Conservation (phyloP, 2,329 filamentous ascomycete genomes). For the Alternaria viburni region DNA sequence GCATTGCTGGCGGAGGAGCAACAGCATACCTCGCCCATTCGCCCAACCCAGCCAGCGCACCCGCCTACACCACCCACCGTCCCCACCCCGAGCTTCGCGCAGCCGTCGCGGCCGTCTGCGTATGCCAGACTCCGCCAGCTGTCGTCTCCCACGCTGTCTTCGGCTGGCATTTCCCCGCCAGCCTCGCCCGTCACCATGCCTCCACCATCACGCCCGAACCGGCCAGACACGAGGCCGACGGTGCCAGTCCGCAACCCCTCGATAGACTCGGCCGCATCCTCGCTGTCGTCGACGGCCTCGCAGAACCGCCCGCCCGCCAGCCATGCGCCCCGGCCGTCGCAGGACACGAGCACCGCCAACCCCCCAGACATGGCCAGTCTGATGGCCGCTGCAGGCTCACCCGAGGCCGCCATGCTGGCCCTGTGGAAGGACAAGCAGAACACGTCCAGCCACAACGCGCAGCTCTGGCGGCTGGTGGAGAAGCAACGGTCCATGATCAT, state of each 20-base stretch:
- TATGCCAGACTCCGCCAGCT: constrained; percentile 44
- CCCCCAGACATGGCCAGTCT: constrained; percentile 78
- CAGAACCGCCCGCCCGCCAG: constrained; percentile 62
- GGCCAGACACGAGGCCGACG: constrained; percentile 39
- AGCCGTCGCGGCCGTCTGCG: constrained; percentile 32
- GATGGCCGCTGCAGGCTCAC: constrained; percentile 83
- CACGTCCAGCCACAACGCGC: constrained; percentile 84
- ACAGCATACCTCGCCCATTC: constrained; percentile 21
- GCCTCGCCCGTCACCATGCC: constrained; percentile 46
- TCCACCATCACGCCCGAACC: constrained; percentile 43
- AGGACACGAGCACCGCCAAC: constrained; percentile 59
- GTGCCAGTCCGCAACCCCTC: constrained; percentile 75
- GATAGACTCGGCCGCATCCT: constrained; percentile 90
- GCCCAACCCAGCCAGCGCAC: constrained; percentile 18
- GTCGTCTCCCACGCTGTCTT: constrained; percentile 43
- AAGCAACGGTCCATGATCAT: constrained; percentile 95
- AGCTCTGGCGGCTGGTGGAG: constrained; percentile 94
- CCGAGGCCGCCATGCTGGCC: constrained; percentile 87
- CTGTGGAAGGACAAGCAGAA: constrained; percentile 91
- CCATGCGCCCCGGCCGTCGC: constrained; percentile 63
- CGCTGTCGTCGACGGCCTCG: constrained; percentile 51
- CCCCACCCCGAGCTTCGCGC: constrained; percentile 19
- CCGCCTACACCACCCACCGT: constrained; percentile 12
- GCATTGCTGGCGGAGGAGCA: constrained; percentile 46
- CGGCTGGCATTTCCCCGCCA: constrained; percentile 41